Evolutionary conservation across 805 yeast genomes (phyloP).

Genomic region (Babjeviella inositovora): DNA sequence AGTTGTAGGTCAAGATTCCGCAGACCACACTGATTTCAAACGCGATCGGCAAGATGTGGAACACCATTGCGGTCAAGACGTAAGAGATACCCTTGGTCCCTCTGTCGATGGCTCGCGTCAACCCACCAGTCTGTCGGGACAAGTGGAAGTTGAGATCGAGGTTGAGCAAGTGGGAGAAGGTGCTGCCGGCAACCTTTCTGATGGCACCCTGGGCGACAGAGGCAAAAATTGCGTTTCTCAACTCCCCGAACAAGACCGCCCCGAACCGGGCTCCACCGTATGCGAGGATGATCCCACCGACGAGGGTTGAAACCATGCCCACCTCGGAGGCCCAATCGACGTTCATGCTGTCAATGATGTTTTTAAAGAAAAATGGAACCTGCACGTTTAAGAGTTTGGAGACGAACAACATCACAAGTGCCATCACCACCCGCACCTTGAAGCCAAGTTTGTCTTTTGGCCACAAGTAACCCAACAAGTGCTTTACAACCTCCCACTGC

Average conservation of each 20-base stretch:
- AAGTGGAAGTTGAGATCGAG: constrained; percentile 85
- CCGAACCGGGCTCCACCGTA: constrained; percentile 94
- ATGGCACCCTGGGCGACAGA: constrained; percentile 92
- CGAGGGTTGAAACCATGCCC: constrained; percentile 49
- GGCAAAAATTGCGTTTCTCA: constrained; percentile 91
- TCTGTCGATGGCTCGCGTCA: constrained; percentile 91
- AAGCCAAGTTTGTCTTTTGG: constrained; percentile 56
- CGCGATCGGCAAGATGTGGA: constrained; percentile 85
- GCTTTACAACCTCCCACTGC: constrained; percentile 40
- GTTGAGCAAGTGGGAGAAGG: constrained; percentile 69
- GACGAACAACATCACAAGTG: constrained; percentile 55
- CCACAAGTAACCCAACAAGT: constrained; percentile 63
- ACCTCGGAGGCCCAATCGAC: constrained; percentile 59
- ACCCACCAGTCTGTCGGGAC: constrained; percentile 86
- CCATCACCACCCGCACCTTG: constrained; percentile 60
- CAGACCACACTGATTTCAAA: constrained; percentile 89
- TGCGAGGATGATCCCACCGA: constrained; percentile 59
- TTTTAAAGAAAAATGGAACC: constrained; percentile 86
- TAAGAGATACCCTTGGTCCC: constrained; percentile 96
- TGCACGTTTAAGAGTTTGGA: constrained; percentile 85
- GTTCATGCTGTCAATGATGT: constrained; percentile 84
- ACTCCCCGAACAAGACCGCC: constrained; percentile 85
- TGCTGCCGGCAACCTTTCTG: constrained; percentile 73
- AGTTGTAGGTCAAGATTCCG: constrained; percentile 85
- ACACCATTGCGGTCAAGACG: constrained; percentile 92